These are phyloP conservation scores for Russula abietina DNA, from an alignment of 768 basidiomycete genomes.

Conservation along the genomic window DNA sequence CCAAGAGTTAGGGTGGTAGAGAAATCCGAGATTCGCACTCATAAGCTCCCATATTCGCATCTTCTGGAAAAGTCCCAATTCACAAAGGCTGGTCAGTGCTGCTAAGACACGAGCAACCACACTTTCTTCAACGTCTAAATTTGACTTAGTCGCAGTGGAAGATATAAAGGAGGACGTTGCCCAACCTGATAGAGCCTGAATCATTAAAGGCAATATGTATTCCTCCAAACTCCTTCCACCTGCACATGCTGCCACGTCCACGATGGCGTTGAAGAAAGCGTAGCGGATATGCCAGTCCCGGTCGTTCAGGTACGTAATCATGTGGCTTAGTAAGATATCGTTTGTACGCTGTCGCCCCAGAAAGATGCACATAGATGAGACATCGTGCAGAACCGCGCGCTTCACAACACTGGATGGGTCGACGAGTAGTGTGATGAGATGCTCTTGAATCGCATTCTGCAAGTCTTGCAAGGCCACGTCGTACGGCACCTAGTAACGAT, in stretches of 20 bases:
- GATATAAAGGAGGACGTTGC: not conserved
- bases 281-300: constrained; percentile 87
- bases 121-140: constrained; percentile 85
- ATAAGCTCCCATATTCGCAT: constrained; percentile 97
- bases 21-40: constrained; percentile 78
- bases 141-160: constrained; percentile 13
- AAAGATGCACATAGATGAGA: constrained; percentile 87
- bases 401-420: constrained; percentile 88
- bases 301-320: constrained; percentile 83
- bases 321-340: constrained; percentile 85
- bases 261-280: constrained; percentile 93
- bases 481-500: constrained; percentile 70
- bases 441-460: constrained; percentile 79
- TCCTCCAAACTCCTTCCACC: constrained; percentile 89
- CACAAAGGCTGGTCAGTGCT: constrained; percentile 81
- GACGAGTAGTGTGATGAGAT: constrained; percentile 78
- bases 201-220: constrained; percentile 94
- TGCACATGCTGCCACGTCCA: constrained; percentile 91
- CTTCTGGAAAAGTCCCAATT: constrained; percentile 85
- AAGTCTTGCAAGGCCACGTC: constrained; percentile 83
- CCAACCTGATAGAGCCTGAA: constrained; percentile 86
- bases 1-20: constrained; percentile 96
- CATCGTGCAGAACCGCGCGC: constrained; percentile 80
- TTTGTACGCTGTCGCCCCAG: constrained; percentile 90
- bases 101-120: constrained; percentile 89